These are phyloP conservation scores for Pueraria montana DNA, from an alignment of 306 rosid genomes.

Conservation along the genomic window DNA sequence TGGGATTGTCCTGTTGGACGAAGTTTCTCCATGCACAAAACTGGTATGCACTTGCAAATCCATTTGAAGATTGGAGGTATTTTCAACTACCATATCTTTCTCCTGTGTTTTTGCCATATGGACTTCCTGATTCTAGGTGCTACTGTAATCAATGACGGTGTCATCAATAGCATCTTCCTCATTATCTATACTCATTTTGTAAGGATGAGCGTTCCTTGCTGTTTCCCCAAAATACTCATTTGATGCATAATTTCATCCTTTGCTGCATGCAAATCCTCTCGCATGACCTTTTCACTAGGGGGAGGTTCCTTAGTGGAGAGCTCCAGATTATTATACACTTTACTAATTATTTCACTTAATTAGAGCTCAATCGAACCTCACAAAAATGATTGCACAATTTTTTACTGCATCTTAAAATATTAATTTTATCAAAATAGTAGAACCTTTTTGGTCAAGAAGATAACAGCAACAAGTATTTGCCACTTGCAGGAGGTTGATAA, in stretches of 20 bases:
- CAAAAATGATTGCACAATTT: neutral
- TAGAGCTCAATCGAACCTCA: neutral
- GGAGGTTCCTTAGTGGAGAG: too few species aligned
- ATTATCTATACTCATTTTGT: too few species aligned
- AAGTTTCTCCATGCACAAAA: neutral
- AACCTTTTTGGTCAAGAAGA: neutral
- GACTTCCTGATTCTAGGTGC: neutral
- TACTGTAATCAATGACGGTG: neutral
- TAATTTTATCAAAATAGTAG: neutral
- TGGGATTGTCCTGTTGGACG: neutral
- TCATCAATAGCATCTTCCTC: too few species aligned
- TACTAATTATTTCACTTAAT: too few species aligned
- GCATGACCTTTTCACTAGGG: too few species aligned
- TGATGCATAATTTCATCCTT: too few species aligned
- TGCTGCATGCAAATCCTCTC: too few species aligned
- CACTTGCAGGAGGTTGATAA: neutral
- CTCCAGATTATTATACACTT: too few species aligned
- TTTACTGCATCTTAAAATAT: neutral
- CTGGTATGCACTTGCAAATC: neutral
- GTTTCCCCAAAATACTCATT: too few species aligned
- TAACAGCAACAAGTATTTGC: neutral
- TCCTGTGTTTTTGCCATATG: neutral
- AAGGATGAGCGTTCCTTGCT: too few species aligned
- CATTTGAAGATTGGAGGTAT: too few species aligned
- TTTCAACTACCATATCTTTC: neutral